Evolutionary conservation across 345 rosid genomes (phyloP).

Genomic region (Dimocarpus longan): DNA sequence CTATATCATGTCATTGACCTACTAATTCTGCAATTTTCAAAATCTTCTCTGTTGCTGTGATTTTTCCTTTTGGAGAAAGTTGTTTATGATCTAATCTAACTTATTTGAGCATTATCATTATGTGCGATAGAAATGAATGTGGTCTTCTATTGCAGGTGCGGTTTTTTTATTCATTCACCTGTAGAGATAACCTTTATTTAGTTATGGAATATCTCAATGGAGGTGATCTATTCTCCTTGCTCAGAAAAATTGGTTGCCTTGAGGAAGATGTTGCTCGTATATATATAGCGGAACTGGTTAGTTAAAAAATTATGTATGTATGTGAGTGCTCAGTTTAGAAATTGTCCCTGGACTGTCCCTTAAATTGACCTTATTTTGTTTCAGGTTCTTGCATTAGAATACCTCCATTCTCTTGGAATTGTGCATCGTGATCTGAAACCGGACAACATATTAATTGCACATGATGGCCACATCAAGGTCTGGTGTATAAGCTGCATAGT

Average conservation of each 20-base stretch:
- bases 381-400: constrained; percentile 91
- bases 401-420: constrained; percentile 73
- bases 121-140: constrained; percentile 7
- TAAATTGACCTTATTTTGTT: constrained; percentile 22
- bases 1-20: constrained; percentile 7
- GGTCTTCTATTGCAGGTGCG: constrained; percentile 63
- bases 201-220: constrained; percentile 95
- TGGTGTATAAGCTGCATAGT: constrained; percentile 31
- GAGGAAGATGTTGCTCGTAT: constrained; percentile 75
- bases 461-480: constrained; percentile 90
- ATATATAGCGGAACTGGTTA: constrained; percentile 83
- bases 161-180: constrained; percentile 80
- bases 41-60: background rate
- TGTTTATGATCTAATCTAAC: background rate
- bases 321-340: constrained; percentile 14
- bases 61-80: background rate
- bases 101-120: constrained; percentile 10
- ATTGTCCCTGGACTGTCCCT: constrained; percentile 8
- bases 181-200: constrained; percentile 86
- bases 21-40: constrained; percentile 11
- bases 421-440: constrained; percentile 90
- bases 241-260: constrained; percentile 79
- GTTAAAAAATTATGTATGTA: constrained; percentile 28
- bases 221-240: constrained; percentile 80
- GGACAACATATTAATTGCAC: constrained; percentile 78